Percentiles rank a stretch among this genome's conserved stretches.
phyloP scores from a whole-genome alignment of 148 eudicot species.

The Persicaria maculosa region DNA sequence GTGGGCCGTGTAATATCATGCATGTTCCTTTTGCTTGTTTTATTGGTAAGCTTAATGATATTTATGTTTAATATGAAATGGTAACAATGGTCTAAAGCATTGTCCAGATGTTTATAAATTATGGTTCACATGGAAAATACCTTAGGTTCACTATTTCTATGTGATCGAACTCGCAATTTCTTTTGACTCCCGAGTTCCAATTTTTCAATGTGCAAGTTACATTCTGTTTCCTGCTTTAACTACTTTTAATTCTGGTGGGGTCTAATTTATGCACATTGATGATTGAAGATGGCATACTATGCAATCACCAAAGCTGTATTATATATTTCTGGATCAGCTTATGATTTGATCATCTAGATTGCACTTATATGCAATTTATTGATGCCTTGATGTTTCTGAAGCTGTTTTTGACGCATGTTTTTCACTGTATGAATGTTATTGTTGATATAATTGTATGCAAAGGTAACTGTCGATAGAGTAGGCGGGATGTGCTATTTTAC shows the following conservation, averaged over 20 bases:
- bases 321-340: neutral
- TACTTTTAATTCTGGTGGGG: neutral
- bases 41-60: neutral
- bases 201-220: neutral
- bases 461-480: neutral
- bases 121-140: neutral
- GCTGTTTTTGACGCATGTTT: neutral
- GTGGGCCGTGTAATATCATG: neutral
- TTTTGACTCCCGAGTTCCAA: neutral
- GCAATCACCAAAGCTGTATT: neutral
- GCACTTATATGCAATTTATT: neutral
- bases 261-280: neutral
- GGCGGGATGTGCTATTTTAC: too few relatives aligned
- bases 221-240: neutral
- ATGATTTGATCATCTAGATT: neutral
- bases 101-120: neutral
- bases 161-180: neutral
- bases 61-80: neutral
- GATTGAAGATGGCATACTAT: neutral
- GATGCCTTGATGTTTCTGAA: neutral
- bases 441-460: constrained; percentile 1
- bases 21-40: neutral
- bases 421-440: neutral
- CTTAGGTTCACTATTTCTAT: constrained; percentile 7
- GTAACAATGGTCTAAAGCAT: neutral